Percentiles rank a stretch among this genome's conserved stretches.
Conservation (phyloP, 345 rosid species). For the Eucalyptus coolabah region DNA sequence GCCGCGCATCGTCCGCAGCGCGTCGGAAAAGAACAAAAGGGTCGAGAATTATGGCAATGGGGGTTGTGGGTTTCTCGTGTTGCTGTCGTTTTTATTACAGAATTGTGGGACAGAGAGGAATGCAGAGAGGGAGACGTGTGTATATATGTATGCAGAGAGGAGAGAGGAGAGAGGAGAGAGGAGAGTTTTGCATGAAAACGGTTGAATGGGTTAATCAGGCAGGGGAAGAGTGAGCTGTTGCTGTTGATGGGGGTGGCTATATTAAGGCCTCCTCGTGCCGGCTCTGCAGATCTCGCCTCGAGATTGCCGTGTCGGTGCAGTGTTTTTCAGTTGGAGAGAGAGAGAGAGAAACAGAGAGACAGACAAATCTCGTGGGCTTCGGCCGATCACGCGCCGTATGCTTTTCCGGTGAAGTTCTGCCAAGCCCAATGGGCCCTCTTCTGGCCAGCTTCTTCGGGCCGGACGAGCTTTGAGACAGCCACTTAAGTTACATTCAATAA, state of each 20-base stretch:
- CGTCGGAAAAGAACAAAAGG: neutral
- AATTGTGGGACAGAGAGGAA: neutral
- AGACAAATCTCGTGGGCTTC: neutral
- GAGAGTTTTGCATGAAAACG: neutral
- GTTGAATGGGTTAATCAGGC: neutral
- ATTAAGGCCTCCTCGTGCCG: neutral
- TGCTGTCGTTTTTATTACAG: neutral
- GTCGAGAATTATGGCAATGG: neutral
- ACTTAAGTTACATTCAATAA: neutral
- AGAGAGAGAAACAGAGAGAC: neutral
- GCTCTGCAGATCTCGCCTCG: neutral
- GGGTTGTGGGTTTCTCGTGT: neutral
- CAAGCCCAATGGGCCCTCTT: neutral
- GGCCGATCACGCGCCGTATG: neutral
- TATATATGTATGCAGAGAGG: neutral
- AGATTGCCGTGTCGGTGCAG: conserved; percentile 8
- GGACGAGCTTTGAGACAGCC: neutral
- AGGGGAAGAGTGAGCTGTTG: neutral
- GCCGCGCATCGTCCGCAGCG: neutral
- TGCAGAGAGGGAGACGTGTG: no score
- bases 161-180: neutral
- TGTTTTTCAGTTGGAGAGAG: neutral
- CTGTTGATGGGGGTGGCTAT: neutral
- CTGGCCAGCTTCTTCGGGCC: neutral
- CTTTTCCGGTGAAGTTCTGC: neutral